phyloP scores from a whole-genome alignment of 2,329 filamentous ascomycete species.

The Monilinia laxa region DNA sequence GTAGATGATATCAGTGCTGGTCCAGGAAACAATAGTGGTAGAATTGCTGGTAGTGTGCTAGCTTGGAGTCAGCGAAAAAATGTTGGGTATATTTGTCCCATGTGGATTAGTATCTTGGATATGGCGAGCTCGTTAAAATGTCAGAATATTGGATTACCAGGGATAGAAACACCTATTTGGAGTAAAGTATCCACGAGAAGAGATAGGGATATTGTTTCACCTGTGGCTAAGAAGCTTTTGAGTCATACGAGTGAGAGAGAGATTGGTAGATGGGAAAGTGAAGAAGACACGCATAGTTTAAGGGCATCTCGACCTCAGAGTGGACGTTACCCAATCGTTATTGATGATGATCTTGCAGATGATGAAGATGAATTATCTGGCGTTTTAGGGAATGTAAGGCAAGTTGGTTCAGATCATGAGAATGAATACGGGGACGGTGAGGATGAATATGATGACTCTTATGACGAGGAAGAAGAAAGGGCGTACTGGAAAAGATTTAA shows the following conservation, averaged over 20 bases:
- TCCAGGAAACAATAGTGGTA: conserved; percentile 61
- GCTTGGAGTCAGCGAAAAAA: conserved; percentile 80
- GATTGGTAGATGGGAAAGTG: conserved; percentile 4
- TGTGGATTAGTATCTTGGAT: conserved; percentile 85
- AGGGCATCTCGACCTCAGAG: conserved; percentile 1
- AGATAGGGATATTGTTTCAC: neutral
- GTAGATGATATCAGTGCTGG: conserved; percentile 95
- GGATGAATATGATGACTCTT: conserved; percentile 9
- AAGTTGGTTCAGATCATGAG: neutral
- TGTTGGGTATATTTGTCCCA: conserved; percentile 89
- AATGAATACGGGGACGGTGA: neutral
- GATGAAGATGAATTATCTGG: conserved; percentile 15
- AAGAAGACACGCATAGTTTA: conserved; percentile 5
- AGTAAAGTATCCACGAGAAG: neutral
- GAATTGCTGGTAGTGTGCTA: conserved; percentile 84
- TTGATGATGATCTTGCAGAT: conserved; percentile 15
- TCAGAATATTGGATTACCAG: conserved; percentile 67
- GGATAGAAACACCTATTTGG: conserved; percentile 45
- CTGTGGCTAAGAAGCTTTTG: neutral
- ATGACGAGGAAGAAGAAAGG: conserved; percentile 15
- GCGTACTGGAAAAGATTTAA: conserved; percentile 1
- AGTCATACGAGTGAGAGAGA: neutral
- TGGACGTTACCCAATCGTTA: neutral
- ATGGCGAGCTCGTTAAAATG: conserved; percentile 78
- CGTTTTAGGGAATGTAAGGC: conserved; percentile 1